Evolutionary conservation across 352 stramenopile species (phyloP), one percentile per base, ranked within the genome.

Genomic region (Aphanomyces invadans): DNA sequence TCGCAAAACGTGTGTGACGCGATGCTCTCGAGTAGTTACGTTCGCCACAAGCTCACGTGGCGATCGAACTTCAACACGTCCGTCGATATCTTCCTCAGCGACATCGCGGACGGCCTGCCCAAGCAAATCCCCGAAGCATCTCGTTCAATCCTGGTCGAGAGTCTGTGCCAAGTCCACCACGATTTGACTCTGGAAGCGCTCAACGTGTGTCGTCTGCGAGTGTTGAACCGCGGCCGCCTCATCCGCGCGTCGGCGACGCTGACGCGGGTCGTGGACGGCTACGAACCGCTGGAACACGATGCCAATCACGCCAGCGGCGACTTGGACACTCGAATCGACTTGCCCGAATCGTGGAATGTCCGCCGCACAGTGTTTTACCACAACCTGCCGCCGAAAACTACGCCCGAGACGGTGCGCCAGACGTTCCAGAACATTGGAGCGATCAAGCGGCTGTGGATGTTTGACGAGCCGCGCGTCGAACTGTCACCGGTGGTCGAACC

Each of bases 11-110:
- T 54, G 46, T 54, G 2, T 1, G 46, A 19, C 36, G 29, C 29
- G 4, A 39, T 57, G 49, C 15, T 57, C 1, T 21, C 28, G 46
- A 1, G 49, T 57, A 57, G 49, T 31, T 90, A 92, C 71, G 75
- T 94, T 36, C 87, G 89, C 72, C 86, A 94, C 76, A 94, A 94
- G 68, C 77, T 94, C 53, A 83, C 83, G 53, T 92, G 83, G 83
- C 74, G 86, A 7, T 85, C 86, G 7, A 91, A 87, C 69, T 82
- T 82, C 53, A 44, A 79, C 10, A 90, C 80, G 2, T 94, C 91
- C 31, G 83, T 78, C 23, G 75, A 89, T 33, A 94, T 83, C 11
- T 94, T 94, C 68, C 68, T 94, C 9, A 76, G 77, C 12, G 83
- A 94, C 65, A 78, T 88, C 11, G 78, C 80, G 26, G 85, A 80